A percentile compares a stretch with the other conserved stretches of the same genome.
Conservation (phyloP, 169 alveolate species). For the Plasmodium yoelii region DNA sequence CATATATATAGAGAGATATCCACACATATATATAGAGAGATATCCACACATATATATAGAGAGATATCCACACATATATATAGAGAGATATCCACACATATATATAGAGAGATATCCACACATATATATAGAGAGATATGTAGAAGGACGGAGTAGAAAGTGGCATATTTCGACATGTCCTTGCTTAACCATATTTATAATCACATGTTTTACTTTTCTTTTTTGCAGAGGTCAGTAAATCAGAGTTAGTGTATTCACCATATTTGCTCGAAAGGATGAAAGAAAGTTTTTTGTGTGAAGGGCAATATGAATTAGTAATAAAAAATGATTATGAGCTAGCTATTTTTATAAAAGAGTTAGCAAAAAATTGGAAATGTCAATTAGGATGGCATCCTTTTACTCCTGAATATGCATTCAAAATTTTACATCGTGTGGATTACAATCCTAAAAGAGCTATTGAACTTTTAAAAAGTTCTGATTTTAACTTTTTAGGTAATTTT, state of each 20-base stretch:
- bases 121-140: background rate
- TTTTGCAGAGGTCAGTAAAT: conserved; percentile 78
- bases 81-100: too few relatives aligned
- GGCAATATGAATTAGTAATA: conserved; percentile 83
- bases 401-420: conserved; percentile 91
- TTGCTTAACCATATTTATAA: background rate
- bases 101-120: background rate
- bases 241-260: conserved; percentile 89
- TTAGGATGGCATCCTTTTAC: conserved; percentile 92
- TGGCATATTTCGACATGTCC: too few relatives aligned
- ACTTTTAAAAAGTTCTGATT: conserved; percentile 87
- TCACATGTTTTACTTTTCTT: background rate
- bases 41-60: background rate
- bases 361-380: conserved; percentile 88
- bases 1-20: background rate
- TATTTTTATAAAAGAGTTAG: conserved; percentile 86
- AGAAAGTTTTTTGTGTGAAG: conserved; percentile 82
- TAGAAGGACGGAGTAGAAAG: too few relatives aligned
- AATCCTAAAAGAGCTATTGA: conserved; percentile 89
- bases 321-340: conserved; percentile 88
- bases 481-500: conserved; percentile 81
- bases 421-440: conserved; percentile 89
- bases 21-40: too few relatives aligned
- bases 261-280: conserved; percentile 86
- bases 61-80: background rate